Conservation (phyloP, 768 basidiomycete species). For the Amanita polypyramis region DNA sequence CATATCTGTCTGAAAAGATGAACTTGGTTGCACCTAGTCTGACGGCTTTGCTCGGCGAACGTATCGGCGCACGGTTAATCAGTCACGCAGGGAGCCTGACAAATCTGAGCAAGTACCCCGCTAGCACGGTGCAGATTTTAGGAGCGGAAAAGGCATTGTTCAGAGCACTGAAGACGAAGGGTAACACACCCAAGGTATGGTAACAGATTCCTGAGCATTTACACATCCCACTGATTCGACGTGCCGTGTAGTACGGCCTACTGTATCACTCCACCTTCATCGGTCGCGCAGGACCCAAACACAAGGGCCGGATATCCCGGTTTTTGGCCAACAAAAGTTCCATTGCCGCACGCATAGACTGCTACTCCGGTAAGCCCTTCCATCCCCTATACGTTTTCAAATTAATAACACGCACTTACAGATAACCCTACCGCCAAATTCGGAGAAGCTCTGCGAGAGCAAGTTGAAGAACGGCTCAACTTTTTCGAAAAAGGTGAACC, state of each 20-base stretch:
- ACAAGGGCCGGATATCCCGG: conserved; percentile 97
- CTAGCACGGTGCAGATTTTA: conserved; percentile 94
- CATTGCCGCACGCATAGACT: conserved; percentile 94
- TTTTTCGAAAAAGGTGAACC: conserved; percentile 92
- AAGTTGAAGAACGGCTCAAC: conserved; percentile 90
- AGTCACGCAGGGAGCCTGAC: conserved; percentile 95
- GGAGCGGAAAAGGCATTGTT: conserved; percentile 98
- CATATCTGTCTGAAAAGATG: conserved; percentile 94
- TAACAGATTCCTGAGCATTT: neutral
- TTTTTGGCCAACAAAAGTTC: conserved; percentile 99
- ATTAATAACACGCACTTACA: conserved; percentile 15
- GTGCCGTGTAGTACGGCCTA: conserved; percentile 69
- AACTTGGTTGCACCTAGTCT: conserved; percentile 91
- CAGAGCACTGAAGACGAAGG: conserved; percentile 95
- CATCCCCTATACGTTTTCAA: neutral
- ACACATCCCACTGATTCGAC: neutral
- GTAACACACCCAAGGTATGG: conserved; percentile 90
- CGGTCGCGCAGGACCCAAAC: conserved; percentile 85
- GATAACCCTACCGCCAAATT: conserved; percentile 86
- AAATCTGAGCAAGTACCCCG: conserved; percentile 96
- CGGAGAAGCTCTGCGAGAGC: conserved; percentile 85
- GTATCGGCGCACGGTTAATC: conserved; percentile 87
- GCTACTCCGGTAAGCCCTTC: conserved; percentile 60
- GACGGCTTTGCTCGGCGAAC: conserved; percentile 83
- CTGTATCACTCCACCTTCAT: conserved; percentile 97